A percentile compares a stretch with the other conserved stretches of the same genome.
These are phyloP conservation scores for Aquilaria malaccensis DNA, from an alignment of 345 rosid species.

Conservation along the genomic window DNA sequence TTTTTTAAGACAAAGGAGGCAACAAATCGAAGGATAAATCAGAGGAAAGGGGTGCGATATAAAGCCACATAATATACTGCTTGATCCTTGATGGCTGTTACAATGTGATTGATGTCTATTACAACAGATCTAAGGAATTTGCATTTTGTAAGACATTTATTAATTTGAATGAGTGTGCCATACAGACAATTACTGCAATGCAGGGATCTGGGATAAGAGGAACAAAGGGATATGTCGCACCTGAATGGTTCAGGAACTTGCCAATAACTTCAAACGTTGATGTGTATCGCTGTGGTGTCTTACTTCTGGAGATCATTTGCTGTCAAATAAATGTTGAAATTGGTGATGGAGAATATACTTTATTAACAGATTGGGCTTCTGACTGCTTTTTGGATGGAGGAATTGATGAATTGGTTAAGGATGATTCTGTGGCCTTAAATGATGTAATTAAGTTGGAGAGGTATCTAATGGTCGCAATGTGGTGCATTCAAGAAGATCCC, in stretches of 20 bases:
- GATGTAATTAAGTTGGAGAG: slow-evolving; percentile 5
- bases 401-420: slow-evolving; percentile 22
- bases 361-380: slow-evolving; percentile 26
- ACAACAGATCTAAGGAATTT: too few relatives aligned
- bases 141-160: too few relatives aligned
- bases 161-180: background rate
- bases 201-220: background rate
- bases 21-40: too few relatives aligned
- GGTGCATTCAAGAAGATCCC: background rate
- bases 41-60: slow-evolving; percentile 20
- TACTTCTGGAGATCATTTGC: slow-evolving; percentile 32
- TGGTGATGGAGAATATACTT: slow-evolving; percentile 15
- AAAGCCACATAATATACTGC: slow-evolving; percentile 40
- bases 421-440: slow-evolving; percentile 11
- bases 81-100: slow-evolving; percentile 19
- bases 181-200: background rate
- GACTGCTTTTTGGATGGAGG: slow-evolving; percentile 27
- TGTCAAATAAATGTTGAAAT: slow-evolving; percentile 22
- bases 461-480: background rate
- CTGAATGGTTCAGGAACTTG: background rate
- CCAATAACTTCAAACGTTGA: background rate
- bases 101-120: slow-evolving; percentile 10
- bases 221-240: slow-evolving; percentile 1
- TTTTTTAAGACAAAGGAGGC: too few relatives aligned
- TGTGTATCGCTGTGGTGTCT: slow-evolving; percentile 16